Percentiles rank a stretch among this genome's conserved stretches.
Evolutionary conservation across 78 protist genomes (phyloP).

Genomic region (Polysphondylium violaceum): DNA sequence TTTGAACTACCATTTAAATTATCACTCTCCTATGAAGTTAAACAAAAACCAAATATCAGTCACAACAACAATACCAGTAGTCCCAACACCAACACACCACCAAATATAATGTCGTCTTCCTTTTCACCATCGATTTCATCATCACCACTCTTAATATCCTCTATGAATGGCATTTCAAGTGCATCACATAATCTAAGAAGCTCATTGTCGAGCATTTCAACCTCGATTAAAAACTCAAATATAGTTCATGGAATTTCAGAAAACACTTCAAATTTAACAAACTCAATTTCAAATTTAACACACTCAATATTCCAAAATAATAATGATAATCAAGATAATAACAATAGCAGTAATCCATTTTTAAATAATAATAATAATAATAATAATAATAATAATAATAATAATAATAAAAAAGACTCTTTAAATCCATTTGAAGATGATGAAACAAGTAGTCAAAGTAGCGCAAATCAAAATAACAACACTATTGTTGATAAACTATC

Average conservation of each 20-base stretch:
- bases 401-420: too few relatives aligned
- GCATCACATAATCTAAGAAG: not conserved
- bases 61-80: not conserved
- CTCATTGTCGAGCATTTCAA: slow-evolving; percentile 12
- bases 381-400: too few relatives aligned
- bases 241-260: slow-evolving; percentile 18
- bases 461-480: too few relatives aligned
- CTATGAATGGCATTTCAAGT: not conserved
- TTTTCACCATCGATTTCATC: not conserved
- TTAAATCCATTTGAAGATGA: too few relatives aligned
- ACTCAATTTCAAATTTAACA: slow-evolving; percentile 25
- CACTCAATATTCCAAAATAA: slow-evolving; percentile 11
- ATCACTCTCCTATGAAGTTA: slow-evolving; percentile 59
- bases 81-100: not conserved
- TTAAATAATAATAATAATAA: too few relatives aligned
- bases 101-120: not conserved
- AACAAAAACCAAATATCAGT: not conserved
- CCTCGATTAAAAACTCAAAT: not conserved
- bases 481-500: not conserved
- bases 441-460: too few relatives aligned
- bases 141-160: not conserved
- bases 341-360: too few relatives aligned
- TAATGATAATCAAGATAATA: too few relatives aligned
- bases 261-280: not conserved
- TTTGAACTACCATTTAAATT: slow-evolving; percentile 38